Base-by-base conservation (phyloP, 2,329 filamentous ascomycete species). In the Hymenoscyphus albidus region DNA sequence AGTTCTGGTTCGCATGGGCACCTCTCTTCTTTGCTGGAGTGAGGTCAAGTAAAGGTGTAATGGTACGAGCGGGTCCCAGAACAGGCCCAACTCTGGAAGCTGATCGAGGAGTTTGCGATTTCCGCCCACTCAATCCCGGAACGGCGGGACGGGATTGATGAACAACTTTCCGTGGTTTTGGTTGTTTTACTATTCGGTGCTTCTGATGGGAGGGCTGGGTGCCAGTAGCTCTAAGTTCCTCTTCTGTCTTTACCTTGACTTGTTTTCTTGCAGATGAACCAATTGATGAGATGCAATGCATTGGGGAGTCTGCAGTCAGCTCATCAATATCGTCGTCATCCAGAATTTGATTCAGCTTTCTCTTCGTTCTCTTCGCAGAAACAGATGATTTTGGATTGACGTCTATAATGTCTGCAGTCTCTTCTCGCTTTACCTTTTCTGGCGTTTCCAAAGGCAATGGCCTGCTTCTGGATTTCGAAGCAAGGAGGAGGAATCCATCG, bases 41-140 rank as follows among this genome's bases (percentile, higher is more conserved):
- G 16, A 71, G 65, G 56, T 72, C 68, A 10, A 73, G 64, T 1
- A 73, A 61, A 32, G 71, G 71, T 9, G 70, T 73, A 62, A 44
- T 60, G 18, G 65, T 67, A 12, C 62, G 64, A 16, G 48, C n/a
- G 6, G 39, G 57, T 13, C 16, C 54, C 22, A 22, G 64, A 16
- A 55, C n/a, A 7, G 39, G 57, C 10, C 22, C 54, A 14, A 22
- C 18, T 22, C 62, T 22, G 61, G 48, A n/a, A 7, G 42, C 54
- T 62, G 44, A 31, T 48, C 14, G 55, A 13, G 55, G 39, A 54
- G 55, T 39, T 31, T 56, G 60, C 55, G 10, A 51, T 40, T 16
- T 58, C 18, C 22, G 57, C 16, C 48, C 39, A 60, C 48, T 51
- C 22, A 18, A 57, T 57, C 35, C 27, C 5, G 55, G 31, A 38